These are phyloP conservation scores for Talaromyces pinophilus DNA, from an alignment of 2,329 filamentous ascomycete species.

Conservation along the genomic window DNA sequence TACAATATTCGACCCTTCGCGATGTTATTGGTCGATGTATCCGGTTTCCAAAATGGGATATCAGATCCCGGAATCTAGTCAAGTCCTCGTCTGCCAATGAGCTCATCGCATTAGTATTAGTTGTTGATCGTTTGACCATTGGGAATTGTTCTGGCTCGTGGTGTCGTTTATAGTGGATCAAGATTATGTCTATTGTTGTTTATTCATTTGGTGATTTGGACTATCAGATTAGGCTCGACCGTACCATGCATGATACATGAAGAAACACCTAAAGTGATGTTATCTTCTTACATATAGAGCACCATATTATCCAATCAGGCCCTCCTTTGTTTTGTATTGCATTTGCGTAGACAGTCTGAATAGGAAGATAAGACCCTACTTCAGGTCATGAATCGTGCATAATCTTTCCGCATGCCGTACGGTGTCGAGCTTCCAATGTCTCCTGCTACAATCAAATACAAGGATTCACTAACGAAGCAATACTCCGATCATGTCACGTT, in stretches of 20 bases:
- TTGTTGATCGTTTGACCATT: background rate
- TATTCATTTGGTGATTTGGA: background rate
- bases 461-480: background rate
- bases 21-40: slow-evolving; percentile 18
- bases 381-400: background rate
- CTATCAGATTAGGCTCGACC: background rate
- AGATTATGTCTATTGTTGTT: background rate
- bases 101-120: background rate
- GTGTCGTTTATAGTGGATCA: background rate
- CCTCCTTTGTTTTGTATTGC: background rate
- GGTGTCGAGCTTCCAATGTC: background rate
- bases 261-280: background rate
- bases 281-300: background rate
- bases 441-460: background rate
- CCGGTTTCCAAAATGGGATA: slow-evolving; percentile 19
- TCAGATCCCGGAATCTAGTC: slow-evolving; percentile 16
- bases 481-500: background rate
- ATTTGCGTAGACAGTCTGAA: background rate
- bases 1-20: background rate
- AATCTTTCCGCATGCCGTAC: background rate
- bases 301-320: background rate
- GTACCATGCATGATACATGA: background rate
- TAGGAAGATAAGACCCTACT: background rate
- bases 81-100: background rate
- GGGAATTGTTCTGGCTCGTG: background rate